Percentiles rank a stretch among this genome's conserved stretches.
Evolutionary conservation across 805 yeast species (phyloP).

Genomic region (Teunomyces cretensis): DNA sequence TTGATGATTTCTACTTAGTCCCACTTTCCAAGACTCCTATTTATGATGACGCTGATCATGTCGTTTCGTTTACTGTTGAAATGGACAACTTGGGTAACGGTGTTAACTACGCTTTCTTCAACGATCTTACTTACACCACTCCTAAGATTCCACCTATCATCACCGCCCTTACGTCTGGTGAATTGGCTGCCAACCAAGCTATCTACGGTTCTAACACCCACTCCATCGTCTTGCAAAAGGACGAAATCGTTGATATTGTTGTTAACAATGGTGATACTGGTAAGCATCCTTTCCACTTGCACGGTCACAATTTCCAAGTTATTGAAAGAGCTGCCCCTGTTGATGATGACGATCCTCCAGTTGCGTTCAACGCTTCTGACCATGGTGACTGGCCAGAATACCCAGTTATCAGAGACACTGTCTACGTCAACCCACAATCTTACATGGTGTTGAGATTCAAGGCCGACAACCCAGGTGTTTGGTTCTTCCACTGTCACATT

Average conservation of each 20-base stretch:
- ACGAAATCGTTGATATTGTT: slow-evolving; percentile 74
- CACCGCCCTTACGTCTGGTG: slow-evolving; percentile 75
- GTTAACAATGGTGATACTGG: slow-evolving; percentile 88
- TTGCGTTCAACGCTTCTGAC: slow-evolving; percentile 53
- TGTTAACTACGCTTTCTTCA: slow-evolving; percentile 94
- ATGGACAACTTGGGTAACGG: slow-evolving; percentile 90
- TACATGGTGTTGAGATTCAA: slow-evolving; percentile 82
- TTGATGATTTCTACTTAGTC: slow-evolving; percentile 39
- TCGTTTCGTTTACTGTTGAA: slow-evolving; percentile 65
- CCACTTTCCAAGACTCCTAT: slow-evolving; percentile 39
- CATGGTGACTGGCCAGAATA: slow-evolving; percentile 54
- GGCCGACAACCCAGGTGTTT: slow-evolving; percentile 96
- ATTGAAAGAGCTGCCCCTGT: slow-evolving; percentile 67
- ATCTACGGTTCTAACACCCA: slow-evolving; percentile 83
- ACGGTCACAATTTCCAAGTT: slow-evolving; percentile 89
- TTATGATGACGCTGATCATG: slow-evolving; percentile 66
- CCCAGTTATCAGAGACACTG: slow-evolving; percentile 84
- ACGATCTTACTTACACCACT: slow-evolving; percentile 70
- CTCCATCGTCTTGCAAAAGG: slow-evolving; percentile 65
- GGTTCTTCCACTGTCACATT: slow-evolving; percentile 98
- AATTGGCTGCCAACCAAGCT: slow-evolving; percentile 48
- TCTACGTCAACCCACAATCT: slow-evolving; percentile 79
- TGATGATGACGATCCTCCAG: slow-evolving; percentile 53
- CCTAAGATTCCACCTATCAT: slow-evolving; percentile 87
- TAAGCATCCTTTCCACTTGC: slow-evolving; percentile 96